Base-by-base conservation (phyloP, 768 basidiomycete species). In the Austroboletus eburneus region DNA sequence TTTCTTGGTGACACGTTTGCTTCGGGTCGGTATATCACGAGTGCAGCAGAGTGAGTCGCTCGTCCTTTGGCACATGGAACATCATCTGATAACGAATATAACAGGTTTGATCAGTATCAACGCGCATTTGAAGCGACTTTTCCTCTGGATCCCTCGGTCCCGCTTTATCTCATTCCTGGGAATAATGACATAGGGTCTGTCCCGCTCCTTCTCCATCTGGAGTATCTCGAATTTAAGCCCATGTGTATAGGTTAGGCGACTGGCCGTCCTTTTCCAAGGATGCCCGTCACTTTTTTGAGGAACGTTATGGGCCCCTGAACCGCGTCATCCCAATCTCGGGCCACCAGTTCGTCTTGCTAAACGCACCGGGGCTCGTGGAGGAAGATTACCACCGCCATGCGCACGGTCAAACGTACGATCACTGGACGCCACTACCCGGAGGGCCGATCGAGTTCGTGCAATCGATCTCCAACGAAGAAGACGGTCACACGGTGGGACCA, bases 1-100 rank as follows among this genome's bases (percentile, higher is more conserved):
- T 85, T 89, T 54, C 69, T 87, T 4, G 88, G 88, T 6, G 88
- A 91, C 59, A 81, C 86, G 76, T 69, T 91, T 42, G 77, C 84
- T 37, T 77, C 78, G 50, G 81, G 85, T 6, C 75, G 80, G 48
- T 72, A 74, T 20, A 69, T 76, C 3, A 72, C 69, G 46, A 72
- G 58, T n/a, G 74, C 75, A 37, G 51, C 61, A 41, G 75, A 79
- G 80, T 79, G 70, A 73, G 80, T 78, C 66, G 43, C 45, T 22
- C 14, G 13, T 39, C 5, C 8, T 42, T 9, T 9, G 10, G 13
- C 21, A 17, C 42, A 21, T 22, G 27, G 25, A 34, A 56, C 34
- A 6, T 25, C 17, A 41, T 35, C 7, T 6, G 43, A 22, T 32
- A 48, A n/a, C n/a, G n/a, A n/a, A n/a, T n/a, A n/a, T n/a, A 52